Evolutionary conservation across 257 asterid species (phyloP).

Genomic region (Gardenia jasminoides): DNA sequence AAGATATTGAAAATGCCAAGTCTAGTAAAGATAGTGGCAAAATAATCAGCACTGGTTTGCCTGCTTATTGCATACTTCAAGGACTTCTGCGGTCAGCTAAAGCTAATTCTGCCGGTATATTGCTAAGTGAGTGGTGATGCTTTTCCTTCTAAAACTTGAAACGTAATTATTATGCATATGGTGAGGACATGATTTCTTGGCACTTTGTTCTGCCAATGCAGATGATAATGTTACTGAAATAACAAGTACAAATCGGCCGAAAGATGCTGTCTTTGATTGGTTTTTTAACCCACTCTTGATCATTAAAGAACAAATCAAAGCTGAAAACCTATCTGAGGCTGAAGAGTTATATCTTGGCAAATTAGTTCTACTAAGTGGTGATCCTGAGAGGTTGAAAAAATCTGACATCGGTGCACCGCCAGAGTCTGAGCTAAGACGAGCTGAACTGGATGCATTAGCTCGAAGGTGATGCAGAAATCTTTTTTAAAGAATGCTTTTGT

Average conservation of each 20-base stretch:
- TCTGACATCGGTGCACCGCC: conserved; percentile 47
- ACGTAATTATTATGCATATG: not conserved
- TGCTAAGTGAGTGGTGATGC: conserved; percentile 51
- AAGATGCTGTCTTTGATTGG: conserved; percentile 81
- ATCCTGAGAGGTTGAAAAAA: conserved; percentile 58
- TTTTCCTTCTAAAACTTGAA: not conserved
- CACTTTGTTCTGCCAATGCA: conserved; percentile 22
- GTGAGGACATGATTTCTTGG: not conserved
- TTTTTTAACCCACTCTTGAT: conserved; percentile 81
- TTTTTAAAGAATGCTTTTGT: not conserved
- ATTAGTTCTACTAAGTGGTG: conserved; percentile 59
- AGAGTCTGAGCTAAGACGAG: conserved; percentile 66
- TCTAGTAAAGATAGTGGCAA: conserved; percentile 46
- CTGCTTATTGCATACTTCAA: conserved; percentile 80
- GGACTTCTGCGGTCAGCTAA: conserved; percentile 67
- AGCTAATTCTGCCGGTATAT: conserved; percentile 58
- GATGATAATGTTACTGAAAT: conserved; percentile 64
- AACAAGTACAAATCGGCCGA: conserved; percentile 76
- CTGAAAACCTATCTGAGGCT: conserved; percentile 61
- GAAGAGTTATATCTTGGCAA: conserved; percentile 79
- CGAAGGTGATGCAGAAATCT: conserved; percentile 53
- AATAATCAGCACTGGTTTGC: conserved; percentile 69
- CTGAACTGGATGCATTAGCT: conserved; percentile 81
- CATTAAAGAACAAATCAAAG: conserved; percentile 86
- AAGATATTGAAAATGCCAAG: conserved; percentile 82